Evolutionary conservation across 352 stramenopile species (phyloP).

Genomic region (Phytophthora megakarya): DNA sequence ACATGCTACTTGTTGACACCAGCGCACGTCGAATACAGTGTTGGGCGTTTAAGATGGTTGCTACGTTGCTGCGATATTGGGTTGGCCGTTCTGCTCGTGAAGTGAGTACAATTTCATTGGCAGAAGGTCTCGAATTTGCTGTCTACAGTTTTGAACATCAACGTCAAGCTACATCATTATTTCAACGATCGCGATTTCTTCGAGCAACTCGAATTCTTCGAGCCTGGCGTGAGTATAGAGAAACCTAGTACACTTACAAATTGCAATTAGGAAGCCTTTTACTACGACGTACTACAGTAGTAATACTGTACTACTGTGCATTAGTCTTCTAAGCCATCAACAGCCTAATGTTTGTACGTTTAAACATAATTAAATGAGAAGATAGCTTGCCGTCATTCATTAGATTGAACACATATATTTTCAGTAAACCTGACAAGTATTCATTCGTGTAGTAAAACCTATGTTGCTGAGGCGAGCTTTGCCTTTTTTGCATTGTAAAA

Average conservation of each 20-base stretch:
- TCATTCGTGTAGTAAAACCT: too few relatives aligned
- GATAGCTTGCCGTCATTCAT: too few relatives aligned
- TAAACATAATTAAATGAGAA: too few relatives aligned
- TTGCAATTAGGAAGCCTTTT: too few relatives aligned
- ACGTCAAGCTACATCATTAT: slow-evolving; percentile 16
- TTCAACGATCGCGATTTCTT: slow-evolving; percentile 5
- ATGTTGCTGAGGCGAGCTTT: too few relatives aligned
- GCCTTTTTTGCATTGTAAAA: too few relatives aligned
- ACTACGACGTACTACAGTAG: too few relatives aligned
- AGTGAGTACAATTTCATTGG: background rate
- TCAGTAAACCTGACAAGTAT: too few relatives aligned
- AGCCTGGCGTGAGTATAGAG: slow-evolving; percentile 13
- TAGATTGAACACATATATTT: too few relatives aligned
- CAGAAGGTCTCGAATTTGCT: slow-evolving; percentile 7
- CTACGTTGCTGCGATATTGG: slow-evolving; percentile 16
- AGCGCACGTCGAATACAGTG: slow-evolving; percentile 22
- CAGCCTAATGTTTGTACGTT: too few relatives aligned
- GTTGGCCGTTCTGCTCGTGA: slow-evolving; percentile 11
- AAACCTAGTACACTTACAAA: slow-evolving; percentile 17
- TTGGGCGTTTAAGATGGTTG: slow-evolving; percentile 13
- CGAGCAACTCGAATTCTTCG: slow-evolving; percentile 5
- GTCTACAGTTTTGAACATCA: slow-evolving; percentile 17
- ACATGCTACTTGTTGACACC: slow-evolving; percentile 13
- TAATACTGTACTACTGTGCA: too few relatives aligned
- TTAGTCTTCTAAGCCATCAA: too few relatives aligned